Conservation (phyloP, 768 basidiomycete species). For the Tylopilus intermedius region DNA sequence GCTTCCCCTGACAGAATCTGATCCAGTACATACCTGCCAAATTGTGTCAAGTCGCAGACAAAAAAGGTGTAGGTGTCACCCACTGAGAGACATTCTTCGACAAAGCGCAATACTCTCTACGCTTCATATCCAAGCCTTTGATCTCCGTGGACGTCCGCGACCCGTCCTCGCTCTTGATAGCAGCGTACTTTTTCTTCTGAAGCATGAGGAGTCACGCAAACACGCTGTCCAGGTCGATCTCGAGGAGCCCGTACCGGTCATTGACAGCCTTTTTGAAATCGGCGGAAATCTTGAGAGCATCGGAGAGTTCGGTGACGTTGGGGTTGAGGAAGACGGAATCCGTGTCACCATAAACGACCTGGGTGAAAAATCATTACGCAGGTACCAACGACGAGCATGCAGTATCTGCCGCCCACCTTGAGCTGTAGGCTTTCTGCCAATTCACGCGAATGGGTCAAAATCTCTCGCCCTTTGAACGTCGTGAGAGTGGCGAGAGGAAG, state of each 20-base stretch:
- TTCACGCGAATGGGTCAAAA: slow-evolving; percentile 88
- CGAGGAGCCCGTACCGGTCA: slow-evolving; percentile 89
- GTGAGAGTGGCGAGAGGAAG: slow-evolving; percentile 95
- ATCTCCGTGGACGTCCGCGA: slow-evolving; percentile 76
- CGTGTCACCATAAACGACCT: slow-evolving; percentile 99
- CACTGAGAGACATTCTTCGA: slow-evolving; percentile 93
- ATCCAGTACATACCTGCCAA: slow-evolving; percentile 76
- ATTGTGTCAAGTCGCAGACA: background rate
- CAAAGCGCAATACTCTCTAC: slow-evolving; percentile 87
- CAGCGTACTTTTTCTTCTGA: slow-evolving; percentile 99
- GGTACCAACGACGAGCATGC: background rate
- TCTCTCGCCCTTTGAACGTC: slow-evolving; percentile 96
- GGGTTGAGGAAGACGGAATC: slow-evolving; percentile 99
- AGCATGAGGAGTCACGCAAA: slow-evolving; percentile 89
- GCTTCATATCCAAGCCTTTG: slow-evolving; percentile 99
- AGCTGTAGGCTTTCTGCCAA: slow-evolving; percentile 85
- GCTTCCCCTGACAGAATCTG: slow-evolving; percentile 88
- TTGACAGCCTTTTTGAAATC: slow-evolving; percentile 96
- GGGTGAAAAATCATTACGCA: background rate
- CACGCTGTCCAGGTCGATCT: slow-evolving; percentile 93
- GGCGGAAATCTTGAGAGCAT: slow-evolving; percentile 86
- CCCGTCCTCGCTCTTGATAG: slow-evolving; percentile 88
- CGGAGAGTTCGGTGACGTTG: slow-evolving; percentile 79
- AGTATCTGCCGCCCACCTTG: slow-evolving; percentile 57
- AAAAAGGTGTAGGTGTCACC: slow-evolving; percentile 27